Evolutionary conservation across 805 yeast genomes (phyloP).

Genomic region (Huiozyma sinensis): DNA sequence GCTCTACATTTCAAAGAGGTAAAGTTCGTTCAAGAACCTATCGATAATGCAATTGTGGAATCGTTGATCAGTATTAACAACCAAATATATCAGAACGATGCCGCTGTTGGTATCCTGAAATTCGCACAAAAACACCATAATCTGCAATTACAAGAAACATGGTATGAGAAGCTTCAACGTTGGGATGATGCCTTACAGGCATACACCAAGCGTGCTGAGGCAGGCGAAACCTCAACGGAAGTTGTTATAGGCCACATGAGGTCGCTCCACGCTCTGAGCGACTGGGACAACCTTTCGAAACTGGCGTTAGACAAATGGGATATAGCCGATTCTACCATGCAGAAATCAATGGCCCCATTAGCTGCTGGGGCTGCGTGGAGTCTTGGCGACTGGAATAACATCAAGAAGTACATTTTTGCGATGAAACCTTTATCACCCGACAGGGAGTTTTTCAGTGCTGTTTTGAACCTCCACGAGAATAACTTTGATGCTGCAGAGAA

Average conservation of each 20-base stretch:
- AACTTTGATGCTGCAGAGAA: conserved; percentile 68
- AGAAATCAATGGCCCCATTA: conserved; percentile 79
- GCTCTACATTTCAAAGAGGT: conserved; percentile 89
- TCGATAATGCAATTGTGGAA: conserved; percentile 74
- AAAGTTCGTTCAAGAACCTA: conserved; percentile 89
- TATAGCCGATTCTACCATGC: conserved; percentile 54
- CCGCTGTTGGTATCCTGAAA: conserved; percentile 89
- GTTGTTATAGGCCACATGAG: conserved; percentile 94
- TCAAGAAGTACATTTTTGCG: conserved; percentile 80
- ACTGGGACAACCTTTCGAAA: conserved; percentile 86
- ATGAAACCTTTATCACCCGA: conserved; percentile 91
- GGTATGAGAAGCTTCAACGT: conserved; percentile 91
- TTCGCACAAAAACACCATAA: conserved; percentile 86
- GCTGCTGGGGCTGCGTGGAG: conserved; percentile 99
- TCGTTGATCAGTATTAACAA: conserved; percentile 83
- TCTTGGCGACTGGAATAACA: conserved; percentile 86
- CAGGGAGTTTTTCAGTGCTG: conserved; percentile 85
- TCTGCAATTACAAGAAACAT: conserved; percentile 81
- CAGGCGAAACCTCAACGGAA: conserved; percentile 51
- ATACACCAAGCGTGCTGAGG: conserved; percentile 61
- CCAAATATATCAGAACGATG: conserved; percentile 88
- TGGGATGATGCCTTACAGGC: conserved; percentile 96
- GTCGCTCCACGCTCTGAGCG: conserved; percentile 91
- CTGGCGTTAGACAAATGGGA: conserved; percentile 81
- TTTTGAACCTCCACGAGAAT: conserved; percentile 70